phyloP scores from a whole-genome alignment of 2,329 filamentous ascomycete genomes.

The Chaetomium olivaceum region DNA sequence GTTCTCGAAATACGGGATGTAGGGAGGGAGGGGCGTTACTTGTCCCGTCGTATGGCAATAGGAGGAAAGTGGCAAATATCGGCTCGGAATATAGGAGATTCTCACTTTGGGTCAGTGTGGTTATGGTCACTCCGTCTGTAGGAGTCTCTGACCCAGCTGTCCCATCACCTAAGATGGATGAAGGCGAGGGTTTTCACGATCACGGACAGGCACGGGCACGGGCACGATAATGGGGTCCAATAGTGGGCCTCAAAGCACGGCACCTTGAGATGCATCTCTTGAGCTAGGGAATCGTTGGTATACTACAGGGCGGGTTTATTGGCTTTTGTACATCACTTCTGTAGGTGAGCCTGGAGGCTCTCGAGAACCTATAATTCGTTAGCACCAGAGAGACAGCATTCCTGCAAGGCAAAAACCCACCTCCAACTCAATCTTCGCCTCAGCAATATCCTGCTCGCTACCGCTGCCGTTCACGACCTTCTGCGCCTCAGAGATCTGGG shows the following conservation, averaged over 20 bases:
- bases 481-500: conserved; percentile 91
- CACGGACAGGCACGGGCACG: not conserved
- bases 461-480: conserved; percentile 89
- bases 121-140: not conserved
- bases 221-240: not conserved
- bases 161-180: not conserved
- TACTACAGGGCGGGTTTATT: conserved; percentile 41
- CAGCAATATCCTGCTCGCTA: conserved; percentile 95
- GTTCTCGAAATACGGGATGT: not conserved
- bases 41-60: not conserved
- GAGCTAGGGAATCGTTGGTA: conserved; percentile 35
- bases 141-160: not conserved
- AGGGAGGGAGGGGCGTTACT: not conserved
- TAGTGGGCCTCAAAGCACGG: conserved; percentile 19
- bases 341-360: conserved; percentile 72
- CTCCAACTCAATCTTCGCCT: conserved; percentile 99
- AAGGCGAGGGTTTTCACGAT: conserved; percentile 6
- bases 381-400: conserved; percentile 35
- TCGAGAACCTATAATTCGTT: conserved; percentile 68
- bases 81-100: not conserved
- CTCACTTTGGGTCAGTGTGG: not conserved
- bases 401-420: conserved; percentile 49
- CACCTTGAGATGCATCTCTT: conserved; percentile 30
- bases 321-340: conserved; percentile 61
- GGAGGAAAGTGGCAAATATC: not conserved